Evolutionary conservation across 441 rosid genomes (phyloP), one percentile per base, ranked within the genome.

Genomic region (Cnidoscolus chayamansa): DNA sequence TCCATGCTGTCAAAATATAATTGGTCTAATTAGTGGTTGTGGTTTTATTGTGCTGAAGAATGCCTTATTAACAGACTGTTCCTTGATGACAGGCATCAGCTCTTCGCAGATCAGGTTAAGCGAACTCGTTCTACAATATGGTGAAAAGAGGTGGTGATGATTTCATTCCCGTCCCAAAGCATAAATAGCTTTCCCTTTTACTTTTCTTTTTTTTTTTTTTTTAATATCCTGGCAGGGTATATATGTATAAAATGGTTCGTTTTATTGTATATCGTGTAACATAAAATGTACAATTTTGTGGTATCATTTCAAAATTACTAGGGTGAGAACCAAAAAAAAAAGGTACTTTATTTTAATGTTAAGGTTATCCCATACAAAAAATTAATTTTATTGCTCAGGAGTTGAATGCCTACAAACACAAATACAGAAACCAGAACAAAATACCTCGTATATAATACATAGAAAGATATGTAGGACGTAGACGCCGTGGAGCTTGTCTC

Each of bases 81-180:
- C 66, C 53, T 67, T 16, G 65, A 43, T 71, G 61, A 72, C 92
- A 93, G 98, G 96, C 85, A 96, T 80, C 81, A 77, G 19, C 89
- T 93, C 70, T 93, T 91, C 64, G 68, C 76, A 19, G 97, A 93
- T 32, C 77, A 84, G 75, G 92, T 91, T 60, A 90, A 81, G 82
- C 85, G 80, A 77, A 91, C 97, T 3, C 86, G 97, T 30, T 88
- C 95, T 9, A 87, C 92, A 0, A 56, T 79, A 40, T 84, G 89
- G 89, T 84, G 43, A 87, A 74, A 72, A 81, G 69, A 63, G 85
- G 75, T 25, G 84, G 84, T 37, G 56, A 54, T 10, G 74, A 65
- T 66, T 83, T 80, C 68, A 56, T 65, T 61, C 85, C 82, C 0
- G 84, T 86, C 49, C 6, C 77, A 53, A 78, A 80, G 65, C 70